phyloP scores from a whole-genome alignment of 768 basidiomycete genomes.

The Boletus coccyginus region DNA sequence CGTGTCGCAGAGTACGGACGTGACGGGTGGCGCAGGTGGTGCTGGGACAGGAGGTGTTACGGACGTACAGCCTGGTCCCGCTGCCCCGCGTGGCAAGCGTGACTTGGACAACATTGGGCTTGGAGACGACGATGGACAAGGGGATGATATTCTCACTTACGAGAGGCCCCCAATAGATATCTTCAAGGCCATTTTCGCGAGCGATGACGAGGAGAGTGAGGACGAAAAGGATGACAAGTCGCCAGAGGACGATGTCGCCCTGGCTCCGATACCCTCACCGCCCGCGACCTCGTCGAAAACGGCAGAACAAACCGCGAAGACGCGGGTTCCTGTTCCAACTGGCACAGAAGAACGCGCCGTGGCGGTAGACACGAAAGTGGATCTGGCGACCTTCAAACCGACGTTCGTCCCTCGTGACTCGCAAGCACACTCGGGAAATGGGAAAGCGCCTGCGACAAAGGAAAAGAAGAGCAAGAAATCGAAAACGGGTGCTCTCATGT shows the following conservation, averaged over 20 bases:
- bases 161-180: slow-evolving; percentile 86
- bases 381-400: slow-evolving; percentile 80
- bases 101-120: slow-evolving; percentile 82
- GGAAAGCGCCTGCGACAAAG: slow-evolving; percentile 43
- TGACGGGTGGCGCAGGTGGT: not conserved
- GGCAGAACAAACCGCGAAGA: not conserved
- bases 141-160: slow-evolving; percentile 84
- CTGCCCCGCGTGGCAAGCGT: slow-evolving; percentile 33
- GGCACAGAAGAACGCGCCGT: not conserved
- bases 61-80: not conserved
- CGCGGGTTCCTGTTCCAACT: not conserved
- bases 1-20: slow-evolving; percentile 4
- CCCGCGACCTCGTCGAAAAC: slow-evolving; percentile 10
- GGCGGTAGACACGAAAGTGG: slow-evolving; percentile 33
- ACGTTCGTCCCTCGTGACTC: slow-evolving; percentile 66
- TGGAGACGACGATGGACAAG: slow-evolving; percentile 91
- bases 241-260: slow-evolving; percentile 3
- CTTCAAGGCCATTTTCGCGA: slow-evolving; percentile 98
- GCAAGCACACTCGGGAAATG: slow-evolving; percentile 40
- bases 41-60: not conserved
- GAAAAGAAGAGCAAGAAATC: slow-evolving; percentile 49
- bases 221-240: slow-evolving; percentile 48
- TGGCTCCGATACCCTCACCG: slow-evolving; percentile 5
- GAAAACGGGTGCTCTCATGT: slow-evolving; percentile 52
- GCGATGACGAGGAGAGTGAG: slow-evolving; percentile 85